A percentile compares a stretch with the other conserved stretches of the same genome.
These are phyloP conservation scores for Sedum album DNA, from an alignment of 164 flowering plant species.

Conservation along the genomic window DNA sequence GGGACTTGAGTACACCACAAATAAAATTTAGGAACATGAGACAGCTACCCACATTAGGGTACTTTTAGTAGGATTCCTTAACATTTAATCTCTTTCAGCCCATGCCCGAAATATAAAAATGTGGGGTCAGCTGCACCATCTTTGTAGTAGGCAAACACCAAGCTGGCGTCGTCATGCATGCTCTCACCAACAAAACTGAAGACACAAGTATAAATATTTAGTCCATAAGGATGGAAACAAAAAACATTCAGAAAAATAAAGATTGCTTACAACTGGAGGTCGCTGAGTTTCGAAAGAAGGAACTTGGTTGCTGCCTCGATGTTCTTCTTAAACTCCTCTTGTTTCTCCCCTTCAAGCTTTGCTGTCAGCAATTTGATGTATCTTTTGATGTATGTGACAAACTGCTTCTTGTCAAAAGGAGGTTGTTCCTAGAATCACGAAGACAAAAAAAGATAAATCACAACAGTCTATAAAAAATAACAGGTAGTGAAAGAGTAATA, in stretches of 20 bases:
- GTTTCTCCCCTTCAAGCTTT: background rate
- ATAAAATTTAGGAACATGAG: no score
- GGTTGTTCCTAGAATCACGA: background rate
- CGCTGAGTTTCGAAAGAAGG: background rate
- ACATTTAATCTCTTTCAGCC: background rate
- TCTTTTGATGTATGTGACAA: background rate
- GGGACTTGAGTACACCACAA: no score
- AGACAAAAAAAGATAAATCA: no score
- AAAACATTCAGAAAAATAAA: background rate
- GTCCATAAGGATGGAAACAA: background rate
- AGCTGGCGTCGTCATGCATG: background rate
- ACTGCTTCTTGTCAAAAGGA: background rate
- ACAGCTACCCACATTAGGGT: no score
- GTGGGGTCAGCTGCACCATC: background rate
- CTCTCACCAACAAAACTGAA: background rate
- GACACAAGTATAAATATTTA: no score
- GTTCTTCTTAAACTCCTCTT: background rate
- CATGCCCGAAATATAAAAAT: background rate
- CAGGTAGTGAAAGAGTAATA: no score
- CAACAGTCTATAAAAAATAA: no score
- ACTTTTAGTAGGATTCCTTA: no score
- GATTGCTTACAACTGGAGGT: background rate
- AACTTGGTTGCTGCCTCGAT: background rate
- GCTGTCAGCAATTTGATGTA: background rate
- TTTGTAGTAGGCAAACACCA: background rate